phyloP scores from a whole-genome alignment of 768 basidiomycete species.

The Hemileccinum impolitum region DNA sequence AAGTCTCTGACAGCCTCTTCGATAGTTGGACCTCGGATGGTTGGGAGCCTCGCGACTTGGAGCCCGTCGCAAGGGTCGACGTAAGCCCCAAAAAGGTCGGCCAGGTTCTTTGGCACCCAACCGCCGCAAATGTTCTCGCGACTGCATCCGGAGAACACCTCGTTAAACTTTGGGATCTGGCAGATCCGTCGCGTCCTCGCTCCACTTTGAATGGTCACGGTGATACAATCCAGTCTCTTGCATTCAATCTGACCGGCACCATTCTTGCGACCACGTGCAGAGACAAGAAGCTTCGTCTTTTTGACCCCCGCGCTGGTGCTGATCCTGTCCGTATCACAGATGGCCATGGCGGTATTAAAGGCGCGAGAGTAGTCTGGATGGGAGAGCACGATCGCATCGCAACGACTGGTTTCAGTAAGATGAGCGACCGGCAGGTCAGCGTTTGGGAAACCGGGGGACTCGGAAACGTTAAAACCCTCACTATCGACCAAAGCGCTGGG shows the following conservation, averaged over 20 bases:
- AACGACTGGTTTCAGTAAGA: slow-evolving; percentile 95
- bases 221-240: slow-evolving; percentile 83
- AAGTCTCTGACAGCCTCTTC: slow-evolving; percentile 63
- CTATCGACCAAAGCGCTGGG: slow-evolving; percentile 87
- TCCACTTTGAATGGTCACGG: slow-evolving; percentile 68
- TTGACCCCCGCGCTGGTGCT: slow-evolving; percentile 80
- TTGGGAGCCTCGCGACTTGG: slow-evolving; percentile 81
- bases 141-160: slow-evolving; percentile 79
- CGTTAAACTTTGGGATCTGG: slow-evolving; percentile 91
- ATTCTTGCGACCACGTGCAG: slow-evolving; percentile 86
- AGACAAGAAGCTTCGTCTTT: slow-evolving; percentile 89
- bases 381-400: slow-evolving; percentile 85
- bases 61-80: slow-evolving; percentile 78
- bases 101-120: slow-evolving; percentile 92
- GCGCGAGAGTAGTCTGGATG: slow-evolving; percentile 85
- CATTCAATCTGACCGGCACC: slow-evolving; percentile 79
- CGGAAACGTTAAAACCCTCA: slow-evolving; percentile 69
- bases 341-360: slow-evolving; percentile 92
- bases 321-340: slow-evolving; percentile 83
- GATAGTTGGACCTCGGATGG: slow-evolving; percentile 82
- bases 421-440: slow-evolving; percentile 89
- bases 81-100: slow-evolving; percentile 87
- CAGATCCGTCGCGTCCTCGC: slow-evolving; percentile 61
- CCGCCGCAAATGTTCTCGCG: slow-evolving; percentile 82
- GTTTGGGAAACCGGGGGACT: slow-evolving; percentile 88